Evolutionary conservation across 2,329 filamentous ascomycete genomes (phyloP), one percentile per base, ranked within the genome.

Genomic region (Coniochaeta prunicola): DNA sequence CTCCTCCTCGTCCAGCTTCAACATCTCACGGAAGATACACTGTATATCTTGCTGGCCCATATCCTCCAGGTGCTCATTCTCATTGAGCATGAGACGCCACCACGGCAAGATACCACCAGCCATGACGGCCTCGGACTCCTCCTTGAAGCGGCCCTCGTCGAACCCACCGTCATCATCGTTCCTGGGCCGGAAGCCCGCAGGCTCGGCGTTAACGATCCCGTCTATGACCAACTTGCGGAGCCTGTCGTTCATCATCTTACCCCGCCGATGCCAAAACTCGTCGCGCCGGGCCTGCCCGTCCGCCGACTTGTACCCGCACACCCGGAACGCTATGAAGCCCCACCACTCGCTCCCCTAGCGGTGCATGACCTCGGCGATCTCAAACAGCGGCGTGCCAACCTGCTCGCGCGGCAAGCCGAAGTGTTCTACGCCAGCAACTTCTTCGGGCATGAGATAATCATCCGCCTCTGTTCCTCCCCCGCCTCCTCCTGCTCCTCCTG

Each of bases 371-470:
- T 55, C 30, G 4, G 53, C 53, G 30, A 55, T 55, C 30, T 55
- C 53, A n/a, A 55, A 55, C 30, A 55, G 53, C 53, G 53, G 53
- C 53, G 53, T 34, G 31, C 53, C 53, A n/a, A 36, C 30, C 30
- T 55, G 53, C 53, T 55, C 53, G 26, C 15, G 30, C 13, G 53
- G 53, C 53, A 55, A 7, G 30, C 17, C 53, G 33, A 33, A 55
- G 30, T 17, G 53, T n/a, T 55, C 53, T 7, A 55, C 53, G 30
- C 34, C 53, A 3, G 28, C 53, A 6, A 55, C 12, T 17, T 55
- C 53, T 9, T 55, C 28, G 53, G 53, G 53, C 6, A 31, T 36
- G 12, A 55, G 53, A 15, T 28, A 21, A 15, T 55, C 53, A 15
- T 15, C 26, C 5, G 30, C 53, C 31, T 24, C 17, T 26, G 15